These are phyloP conservation scores for Boletus sp. DNA, from an alignment of 768 basidiomycete genomes.

Conservation along the genomic window DNA sequence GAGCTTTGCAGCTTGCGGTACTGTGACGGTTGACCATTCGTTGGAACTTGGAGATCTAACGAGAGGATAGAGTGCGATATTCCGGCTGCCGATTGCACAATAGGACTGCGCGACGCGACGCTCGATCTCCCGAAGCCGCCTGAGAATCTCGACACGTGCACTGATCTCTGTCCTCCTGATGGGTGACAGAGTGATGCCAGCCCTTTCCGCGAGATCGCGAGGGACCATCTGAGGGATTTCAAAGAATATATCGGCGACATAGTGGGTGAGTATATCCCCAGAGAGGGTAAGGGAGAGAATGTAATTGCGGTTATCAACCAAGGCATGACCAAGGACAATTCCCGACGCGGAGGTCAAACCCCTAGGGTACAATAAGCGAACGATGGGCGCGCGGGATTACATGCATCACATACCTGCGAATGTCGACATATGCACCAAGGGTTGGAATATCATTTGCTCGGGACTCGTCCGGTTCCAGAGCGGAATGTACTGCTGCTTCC, in stretches of 20 bases:
- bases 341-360: conserved; percentile 21
- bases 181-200: conserved; percentile 38
- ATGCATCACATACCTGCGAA: conserved; percentile 41
- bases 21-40: conserved; percentile 54
- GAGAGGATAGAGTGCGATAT: conserved; percentile 38
- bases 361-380: conserved; percentile 18
- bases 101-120: conserved; percentile 43
- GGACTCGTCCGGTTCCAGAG: conserved; percentile 6
- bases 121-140: conserved; percentile 52
- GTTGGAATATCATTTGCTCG: conserved; percentile 18
- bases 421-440: conserved; percentile 52
- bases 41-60: conserved; percentile 45
- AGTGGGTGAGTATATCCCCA: conserved; percentile 53
- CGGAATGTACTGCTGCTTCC: conserved; percentile 16
- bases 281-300: conserved; percentile 30
- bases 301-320: conserved; percentile 30
- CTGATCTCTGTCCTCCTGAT: conserved; percentile 36
- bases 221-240: conserved; percentile 55
- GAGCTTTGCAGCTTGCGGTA: conserved; percentile 49
- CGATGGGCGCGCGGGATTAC: background rate
- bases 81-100: conserved; percentile 32
- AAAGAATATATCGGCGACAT: conserved; percentile 55
- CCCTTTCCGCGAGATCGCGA: conserved; percentile 43
- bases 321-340: conserved; percentile 28
- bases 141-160: conserved; percentile 65